Evolutionary conservation across 129 eudicot genomes (phyloP).

Genomic region (Cynara cardunculus): DNA sequence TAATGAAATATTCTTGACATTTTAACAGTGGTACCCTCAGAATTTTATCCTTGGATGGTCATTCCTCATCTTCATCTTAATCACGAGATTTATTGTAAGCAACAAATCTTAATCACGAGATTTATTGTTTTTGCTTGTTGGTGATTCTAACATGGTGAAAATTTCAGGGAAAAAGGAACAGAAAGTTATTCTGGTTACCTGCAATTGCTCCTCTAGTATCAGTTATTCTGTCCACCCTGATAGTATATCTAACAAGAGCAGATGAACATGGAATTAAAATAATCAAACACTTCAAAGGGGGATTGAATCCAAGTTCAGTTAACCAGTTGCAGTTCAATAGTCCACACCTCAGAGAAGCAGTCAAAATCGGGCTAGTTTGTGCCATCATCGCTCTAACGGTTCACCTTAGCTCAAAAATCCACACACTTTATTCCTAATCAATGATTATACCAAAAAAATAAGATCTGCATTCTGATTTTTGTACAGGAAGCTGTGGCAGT

Average conservation of each 20-base stretch:
- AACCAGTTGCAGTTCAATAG: conserved; percentile 43
- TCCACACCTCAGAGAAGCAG: conserved; percentile 47
- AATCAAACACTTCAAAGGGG: conserved; percentile 60
- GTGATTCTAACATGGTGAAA: not conserved
- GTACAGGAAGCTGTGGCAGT: conserved; percentile 80
- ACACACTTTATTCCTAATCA: not conserved
- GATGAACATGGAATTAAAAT: conserved; percentile 70
- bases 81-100: conserved; percentile 44
- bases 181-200: conserved; percentile 81
- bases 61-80: conserved; percentile 50
- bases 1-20: not conserved
- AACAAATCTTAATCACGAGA: not conserved
- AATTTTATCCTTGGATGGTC: conserved; percentile 56
- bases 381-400: conserved; percentile 57
- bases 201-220: conserved; percentile 87
- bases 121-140: not conserved
- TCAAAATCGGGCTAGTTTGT: conserved; percentile 48
- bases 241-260: conserved; percentile 66
- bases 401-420: not conserved
- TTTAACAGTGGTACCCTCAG: conserved; percentile 51
- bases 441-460: not conserved
- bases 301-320: conserved; percentile 47
- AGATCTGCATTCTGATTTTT: not conserved
- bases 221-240: conserved; percentile 63
- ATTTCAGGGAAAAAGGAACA: conserved; percentile 67